Percentiles rank a stretch among this genome's conserved stretches.
Evolutionary conservation across 2,329 filamentous ascomycete genomes (phyloP).

Genomic region (Trichophyton benhamiae): DNA sequence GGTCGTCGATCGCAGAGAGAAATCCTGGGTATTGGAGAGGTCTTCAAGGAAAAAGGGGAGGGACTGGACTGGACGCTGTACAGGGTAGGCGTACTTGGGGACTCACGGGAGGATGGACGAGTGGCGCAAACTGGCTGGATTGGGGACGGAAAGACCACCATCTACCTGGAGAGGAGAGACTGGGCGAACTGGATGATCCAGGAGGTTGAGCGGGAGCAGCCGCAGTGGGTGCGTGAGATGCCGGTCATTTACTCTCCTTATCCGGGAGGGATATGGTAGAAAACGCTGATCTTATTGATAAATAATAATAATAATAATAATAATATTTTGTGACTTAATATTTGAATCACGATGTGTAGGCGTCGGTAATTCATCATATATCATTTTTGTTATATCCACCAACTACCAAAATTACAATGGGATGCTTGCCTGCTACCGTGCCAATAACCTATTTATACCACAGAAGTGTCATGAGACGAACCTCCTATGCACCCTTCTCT

Average conservation of each 20-base stretch:
- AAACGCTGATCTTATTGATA: background rate
- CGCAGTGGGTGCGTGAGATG: slow-evolving; percentile 13
- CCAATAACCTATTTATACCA: background rate
- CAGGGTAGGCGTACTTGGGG: slow-evolving; percentile 9
- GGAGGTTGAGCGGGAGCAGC: slow-evolving; percentile 11
- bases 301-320: background rate
- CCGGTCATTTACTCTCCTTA: slow-evolving; percentile 12
- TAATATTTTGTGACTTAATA: background rate
- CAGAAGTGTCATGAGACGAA: background rate
- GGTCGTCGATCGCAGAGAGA: slow-evolving; percentile 10
- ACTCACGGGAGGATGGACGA: slow-evolving; percentile 7
- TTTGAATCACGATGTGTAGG: too few species aligned
- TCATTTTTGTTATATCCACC: background rate
- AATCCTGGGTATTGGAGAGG: slow-evolving; percentile 10
- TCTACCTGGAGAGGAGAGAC: slow-evolving; percentile 11
- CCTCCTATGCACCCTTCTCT: background rate
- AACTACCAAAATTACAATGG: background rate
- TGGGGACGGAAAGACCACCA: slow-evolving; percentile 10
- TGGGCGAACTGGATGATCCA: slow-evolving; percentile 15
- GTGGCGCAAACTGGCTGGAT: slow-evolving; percentile 14
- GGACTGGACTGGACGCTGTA: slow-evolving; percentile 13
- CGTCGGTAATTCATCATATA: background rate
- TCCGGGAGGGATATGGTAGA: background rate
- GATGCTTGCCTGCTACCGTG: background rate
- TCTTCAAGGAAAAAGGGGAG: slow-evolving; percentile 12